Percentiles rank a stretch among this genome's conserved stretches.
Evolutionary conservation across 2,329 filamentous ascomycete species (phyloP).

Genomic region (Fusarium euwallaceae): DNA sequence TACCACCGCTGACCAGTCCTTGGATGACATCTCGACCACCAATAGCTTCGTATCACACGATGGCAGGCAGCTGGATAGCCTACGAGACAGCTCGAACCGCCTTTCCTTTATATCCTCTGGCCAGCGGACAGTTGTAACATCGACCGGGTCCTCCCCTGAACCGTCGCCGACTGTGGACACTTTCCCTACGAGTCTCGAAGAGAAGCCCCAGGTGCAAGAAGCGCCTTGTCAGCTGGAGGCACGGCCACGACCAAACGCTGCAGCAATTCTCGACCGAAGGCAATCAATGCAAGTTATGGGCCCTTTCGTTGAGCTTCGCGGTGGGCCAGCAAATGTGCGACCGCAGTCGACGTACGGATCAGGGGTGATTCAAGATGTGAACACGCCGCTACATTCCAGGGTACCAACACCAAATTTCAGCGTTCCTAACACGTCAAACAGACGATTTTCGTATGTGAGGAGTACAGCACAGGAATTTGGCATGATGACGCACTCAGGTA

Average conservation of each 20-base stretch:
- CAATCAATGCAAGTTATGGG: slow-evolving; percentile 65
- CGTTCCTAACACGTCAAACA: slow-evolving; percentile 60
- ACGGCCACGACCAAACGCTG: slow-evolving; percentile 64
- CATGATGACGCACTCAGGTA: slow-evolving; percentile 27
- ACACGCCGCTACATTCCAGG: not conserved
- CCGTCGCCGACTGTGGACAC: slow-evolving; percentile 68
- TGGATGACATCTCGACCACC: slow-evolving; percentile 69
- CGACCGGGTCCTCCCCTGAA: slow-evolving; percentile 65
- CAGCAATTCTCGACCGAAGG: slow-evolving; percentile 64
- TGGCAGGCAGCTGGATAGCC: slow-evolving; percentile 68
- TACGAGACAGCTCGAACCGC: slow-evolving; percentile 69
- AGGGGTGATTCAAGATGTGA: slow-evolving; percentile 22
- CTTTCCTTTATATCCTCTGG: slow-evolving; percentile 72
- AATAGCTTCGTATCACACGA: slow-evolving; percentile 71
- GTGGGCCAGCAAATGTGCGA: slow-evolving; percentile 42
- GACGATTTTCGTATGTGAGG: slow-evolving; percentile 60
- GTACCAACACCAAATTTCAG: slow-evolving; percentile 65
- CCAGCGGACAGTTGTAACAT: slow-evolving; percentile 71
- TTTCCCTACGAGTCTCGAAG: slow-evolving; percentile 52
- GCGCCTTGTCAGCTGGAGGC: slow-evolving; percentile 50
- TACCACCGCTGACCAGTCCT: slow-evolving; percentile 55
- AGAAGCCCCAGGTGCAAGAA: slow-evolving; percentile 38
- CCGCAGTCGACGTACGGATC: slow-evolving; percentile 41
- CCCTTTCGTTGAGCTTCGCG: slow-evolving; percentile 57
- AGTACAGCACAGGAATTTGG: slow-evolving; percentile 39